These are phyloP conservation scores for Ceratobasidium papillatum DNA, from an alignment of 1,284 basidiomycete species.

Conservation along the genomic window DNA sequence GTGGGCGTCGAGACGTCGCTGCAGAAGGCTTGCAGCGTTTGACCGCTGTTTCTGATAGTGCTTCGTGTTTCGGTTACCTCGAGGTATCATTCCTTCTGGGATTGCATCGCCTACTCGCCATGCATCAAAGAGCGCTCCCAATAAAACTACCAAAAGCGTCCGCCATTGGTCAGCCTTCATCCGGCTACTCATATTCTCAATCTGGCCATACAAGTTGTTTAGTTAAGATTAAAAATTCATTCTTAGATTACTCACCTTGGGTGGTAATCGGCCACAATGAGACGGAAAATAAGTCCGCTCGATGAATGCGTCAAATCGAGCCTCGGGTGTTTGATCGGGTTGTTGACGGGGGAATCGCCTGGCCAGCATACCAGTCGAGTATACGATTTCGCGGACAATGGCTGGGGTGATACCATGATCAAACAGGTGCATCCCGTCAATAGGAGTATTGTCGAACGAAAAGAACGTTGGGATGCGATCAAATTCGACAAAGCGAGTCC, in stretches of 20 bases:
- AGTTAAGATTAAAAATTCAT: background rate
- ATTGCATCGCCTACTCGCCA: background rate
- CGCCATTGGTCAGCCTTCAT: slow-evolving; percentile 11
- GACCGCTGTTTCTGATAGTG: background rate
- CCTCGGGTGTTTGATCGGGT: background rate
- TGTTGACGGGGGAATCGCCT: background rate
- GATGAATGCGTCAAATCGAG: background rate
- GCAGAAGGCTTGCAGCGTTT: background rate
- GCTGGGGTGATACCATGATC: background rate
- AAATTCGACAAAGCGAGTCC: background rate
- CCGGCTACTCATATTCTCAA: background rate
- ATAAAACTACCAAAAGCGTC: background rate
- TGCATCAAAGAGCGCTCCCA: background rate
- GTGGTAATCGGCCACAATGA: background rate
- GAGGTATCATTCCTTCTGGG: background rate
- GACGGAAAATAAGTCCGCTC: background rate
- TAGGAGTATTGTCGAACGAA: background rate
- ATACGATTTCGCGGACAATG: background rate
- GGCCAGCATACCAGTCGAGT: background rate
- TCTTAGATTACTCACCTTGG: background rate
- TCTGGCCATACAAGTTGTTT: background rate
- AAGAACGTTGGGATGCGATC: background rate
- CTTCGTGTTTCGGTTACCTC: background rate
- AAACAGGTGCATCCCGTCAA: slow-evolving; percentile 7
- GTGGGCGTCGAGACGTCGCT: background rate